Evolutionary conservation across 768 basidiomycete species (phyloP), one percentile per base, ranked within the genome.

Genomic region (Rhizopogon roseolus): DNA sequence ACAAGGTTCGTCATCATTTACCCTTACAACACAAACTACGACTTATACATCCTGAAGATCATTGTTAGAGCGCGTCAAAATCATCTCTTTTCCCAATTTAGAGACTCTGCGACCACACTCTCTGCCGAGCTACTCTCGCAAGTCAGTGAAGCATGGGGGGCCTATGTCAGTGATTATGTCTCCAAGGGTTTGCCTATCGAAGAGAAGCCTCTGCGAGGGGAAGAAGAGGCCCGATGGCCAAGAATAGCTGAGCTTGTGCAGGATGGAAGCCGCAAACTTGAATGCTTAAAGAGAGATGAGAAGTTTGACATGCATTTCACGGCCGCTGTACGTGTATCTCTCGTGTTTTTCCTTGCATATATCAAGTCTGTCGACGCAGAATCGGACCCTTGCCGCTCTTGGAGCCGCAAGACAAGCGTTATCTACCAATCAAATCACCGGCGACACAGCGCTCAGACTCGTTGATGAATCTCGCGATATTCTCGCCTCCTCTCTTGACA

Each of bases 291-390:
- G 64, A 79, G 84, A 63, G 88, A 97, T 57, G 94, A 96, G 72
- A 98, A 96, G 71, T 95, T 95, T 63, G 84, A 86, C 50, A 89
- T 98, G 91, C 76, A 95, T 71, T 81, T 93, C 62, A 72, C 81
- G 38, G 80, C 88, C 54, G 82, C 96, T 60, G 90, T 93, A 66
- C 64, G 84, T 74, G 22, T 48, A 22, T 63, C 45, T 43, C 32
- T 36, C 38, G 58, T 56, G 48, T 50, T 56, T 41, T 36, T 38
- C 25, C 6, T 45, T 34, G 57, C 59, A 55, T 29, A 55, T 53
- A 41, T 42, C 50, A 41, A 57, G 64, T 54, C 41, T 41, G 58
- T 49, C 54, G 49, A 58, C 44, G 57, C 60, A 70, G 73, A 85
- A 80, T 64, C 77, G 65, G 69, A 79, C 69, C 59, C 77, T 63